A percentile compares a stretch with the other conserved stretches of the same genome.
phyloP scores from a whole-genome alignment of 805 yeast species.

The Komagataella mondaviorum region DNA sequence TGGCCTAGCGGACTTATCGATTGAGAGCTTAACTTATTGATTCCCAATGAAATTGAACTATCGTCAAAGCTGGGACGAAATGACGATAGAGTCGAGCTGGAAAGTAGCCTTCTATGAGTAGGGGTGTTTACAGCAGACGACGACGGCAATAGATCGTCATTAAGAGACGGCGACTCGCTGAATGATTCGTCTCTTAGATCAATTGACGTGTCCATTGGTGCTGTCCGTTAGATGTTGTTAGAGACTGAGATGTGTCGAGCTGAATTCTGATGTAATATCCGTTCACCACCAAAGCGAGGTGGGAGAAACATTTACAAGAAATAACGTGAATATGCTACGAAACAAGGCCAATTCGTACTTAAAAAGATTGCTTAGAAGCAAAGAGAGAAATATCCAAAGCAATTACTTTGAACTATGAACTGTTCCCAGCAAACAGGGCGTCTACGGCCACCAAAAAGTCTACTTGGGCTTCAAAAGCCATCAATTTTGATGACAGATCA shows the following conservation, averaged over 20 bases:
- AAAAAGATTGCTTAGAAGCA: neutral
- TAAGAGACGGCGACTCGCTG: neutral
- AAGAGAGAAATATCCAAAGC: neutral
- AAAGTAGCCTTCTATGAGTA: constrained; percentile 9
- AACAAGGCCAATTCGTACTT: neutral
- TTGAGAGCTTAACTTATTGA: constrained; percentile 23
- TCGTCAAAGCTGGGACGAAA: constrained; percentile 19
- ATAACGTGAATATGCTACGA: neutral
- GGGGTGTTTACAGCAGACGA: constrained; percentile 1
- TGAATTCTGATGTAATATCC: neutral
- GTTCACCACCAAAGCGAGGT: neutral
- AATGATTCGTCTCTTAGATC: neutral
- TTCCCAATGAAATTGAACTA: constrained; percentile 20
- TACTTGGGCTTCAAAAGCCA: neutral
- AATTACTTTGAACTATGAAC: neutral
- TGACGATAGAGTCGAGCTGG: constrained; percentile 14
- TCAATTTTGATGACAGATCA: neutral
- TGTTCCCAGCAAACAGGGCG: neutral
- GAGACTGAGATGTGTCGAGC: neutral
- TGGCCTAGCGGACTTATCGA: constrained; percentile 48
- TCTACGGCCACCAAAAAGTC: neutral
- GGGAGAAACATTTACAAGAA: neutral
- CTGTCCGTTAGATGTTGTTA: neutral
- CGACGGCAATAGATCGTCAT: neutral
- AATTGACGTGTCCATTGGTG: neutral